Percentiles rank a stretch among this genome's conserved stretches.
phyloP scores from a whole-genome alignment of 2,329 filamentous ascomycete species.

The Xylariaceae sp. region DNA sequence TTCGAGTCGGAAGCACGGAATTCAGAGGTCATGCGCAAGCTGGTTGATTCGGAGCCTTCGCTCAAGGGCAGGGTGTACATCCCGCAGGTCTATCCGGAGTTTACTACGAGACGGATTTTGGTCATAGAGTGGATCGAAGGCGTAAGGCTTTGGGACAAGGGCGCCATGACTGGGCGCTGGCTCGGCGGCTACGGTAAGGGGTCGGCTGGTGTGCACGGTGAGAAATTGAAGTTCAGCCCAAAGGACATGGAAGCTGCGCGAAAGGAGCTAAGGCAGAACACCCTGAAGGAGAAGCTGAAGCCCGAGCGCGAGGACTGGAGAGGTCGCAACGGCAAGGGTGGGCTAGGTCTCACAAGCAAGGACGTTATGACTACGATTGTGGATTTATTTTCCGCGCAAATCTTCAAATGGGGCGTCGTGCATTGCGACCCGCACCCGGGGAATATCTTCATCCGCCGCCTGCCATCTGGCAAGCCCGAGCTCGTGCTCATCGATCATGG shows the following conservation, averaged over 20 bases:
- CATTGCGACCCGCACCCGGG: slow-evolving; percentile 98
- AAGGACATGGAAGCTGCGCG: slow-evolving; percentile 55
- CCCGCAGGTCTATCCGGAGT: slow-evolving; percentile 80
- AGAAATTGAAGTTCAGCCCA: slow-evolving; percentile 57
- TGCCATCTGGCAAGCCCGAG: slow-evolving; percentile 82
- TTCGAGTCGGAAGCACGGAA: slow-evolving; percentile 93
- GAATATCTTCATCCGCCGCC: slow-evolving; percentile 92
- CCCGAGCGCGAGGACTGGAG: slow-evolving; percentile 81
- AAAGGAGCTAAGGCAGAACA: slow-evolving; percentile 55
- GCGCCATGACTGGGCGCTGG: slow-evolving; percentile 78
- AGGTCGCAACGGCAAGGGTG: slow-evolving; percentile 73
- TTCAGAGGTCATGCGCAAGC: slow-evolving; percentile 78
- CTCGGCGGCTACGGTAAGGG: slow-evolving; percentile 75
- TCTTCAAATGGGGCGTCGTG: slow-evolving; percentile 95
- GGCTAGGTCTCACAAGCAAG: slow-evolving; percentile 80
- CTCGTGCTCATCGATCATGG: slow-evolving; percentile 97
- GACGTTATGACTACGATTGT: slow-evolving; percentile 97
- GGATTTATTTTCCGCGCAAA: slow-evolving; percentile 94
- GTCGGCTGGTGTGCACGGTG: slow-evolving; percentile 77
- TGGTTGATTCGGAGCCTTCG: slow-evolving; percentile 77
- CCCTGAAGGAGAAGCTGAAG: slow-evolving; percentile 69
- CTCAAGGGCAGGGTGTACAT: slow-evolving; percentile 85
- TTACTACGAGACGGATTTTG: slow-evolving; percentile 83
- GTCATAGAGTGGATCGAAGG: slow-evolving; percentile 99
- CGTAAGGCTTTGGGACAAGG: slow-evolving; percentile 89